These are phyloP conservation scores for Lipomyces mesembrius DNA, from an alignment of 805 yeast genomes.

Conservation along the genomic window DNA sequence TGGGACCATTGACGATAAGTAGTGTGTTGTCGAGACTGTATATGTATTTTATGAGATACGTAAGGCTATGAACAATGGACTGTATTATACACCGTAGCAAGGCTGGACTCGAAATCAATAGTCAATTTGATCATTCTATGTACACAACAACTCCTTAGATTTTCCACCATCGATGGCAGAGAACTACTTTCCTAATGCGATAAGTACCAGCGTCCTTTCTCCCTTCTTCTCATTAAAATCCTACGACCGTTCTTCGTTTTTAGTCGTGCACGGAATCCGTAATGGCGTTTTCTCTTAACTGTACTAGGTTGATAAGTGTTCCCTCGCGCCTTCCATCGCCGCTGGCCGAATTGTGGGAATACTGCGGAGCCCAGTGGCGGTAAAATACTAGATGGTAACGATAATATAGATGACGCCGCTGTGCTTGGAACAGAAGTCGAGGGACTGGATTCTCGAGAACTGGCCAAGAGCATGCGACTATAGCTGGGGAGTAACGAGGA, in stretches of 20 bases:
- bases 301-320: slow-evolving; percentile 94
- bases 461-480: slow-evolving; percentile 10
- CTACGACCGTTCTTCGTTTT: slow-evolving; percentile 75
- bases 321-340: slow-evolving; percentile 88
- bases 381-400: background rate
- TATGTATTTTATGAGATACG: background rate
- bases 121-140: background rate
- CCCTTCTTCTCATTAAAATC: slow-evolving; percentile 74
- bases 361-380: slow-evolving; percentile 3
- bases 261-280: slow-evolving; percentile 87
- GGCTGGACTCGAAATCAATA: background rate
- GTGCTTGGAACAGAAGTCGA: background rate
- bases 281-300: slow-evolving; percentile 82
- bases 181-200: slow-evolving; percentile 58
- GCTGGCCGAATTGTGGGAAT: slow-evolving; percentile 49
- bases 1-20: background rate
- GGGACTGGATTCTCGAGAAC: background rate
- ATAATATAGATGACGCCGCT: background rate
- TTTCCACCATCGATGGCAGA: background rate
- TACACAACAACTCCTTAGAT: background rate
- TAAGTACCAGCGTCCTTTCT: slow-evolving; percentile 92
- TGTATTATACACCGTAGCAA: background rate
- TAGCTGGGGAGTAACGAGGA: slow-evolving; percentile 11
- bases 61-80: background rate
- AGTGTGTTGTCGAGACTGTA: background rate